A percentile compares a stretch with the other conserved stretches of the same genome.
Conservation (phyloP, 495 filamentous ascomycete species). For the Pseudoneurospora amorphoporcata region DNA sequence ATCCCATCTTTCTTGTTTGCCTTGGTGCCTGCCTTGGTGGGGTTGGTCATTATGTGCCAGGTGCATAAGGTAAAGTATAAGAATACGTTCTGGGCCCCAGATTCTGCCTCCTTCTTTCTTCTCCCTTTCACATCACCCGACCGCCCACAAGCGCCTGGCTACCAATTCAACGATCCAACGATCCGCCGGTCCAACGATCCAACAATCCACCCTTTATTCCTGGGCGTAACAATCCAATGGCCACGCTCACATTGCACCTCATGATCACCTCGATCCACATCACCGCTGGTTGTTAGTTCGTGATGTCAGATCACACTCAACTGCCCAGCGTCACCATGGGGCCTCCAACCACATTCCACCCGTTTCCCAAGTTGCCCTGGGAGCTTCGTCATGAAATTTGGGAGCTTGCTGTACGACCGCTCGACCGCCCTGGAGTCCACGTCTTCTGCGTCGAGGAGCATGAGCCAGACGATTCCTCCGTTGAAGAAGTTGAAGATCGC, state of each 20-base stretch:
- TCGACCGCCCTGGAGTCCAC: neutral
- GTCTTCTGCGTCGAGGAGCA: neutral
- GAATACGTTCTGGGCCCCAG: too few species aligned
- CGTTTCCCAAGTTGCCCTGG: neutral
- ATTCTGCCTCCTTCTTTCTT: too few species aligned
- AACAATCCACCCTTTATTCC: neutral
- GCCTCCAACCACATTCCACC: neutral
- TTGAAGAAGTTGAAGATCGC: neutral
- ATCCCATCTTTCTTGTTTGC: too few species aligned
- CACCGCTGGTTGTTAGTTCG: neutral
- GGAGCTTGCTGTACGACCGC: neutral
- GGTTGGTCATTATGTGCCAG: too few species aligned
- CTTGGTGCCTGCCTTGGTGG: too few species aligned
- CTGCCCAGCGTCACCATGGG: neutral
- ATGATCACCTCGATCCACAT: neutral
- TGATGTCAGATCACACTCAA: neutral
- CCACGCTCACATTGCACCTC: neutral
- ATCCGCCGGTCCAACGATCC: too few species aligned
- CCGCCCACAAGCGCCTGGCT: neutral
- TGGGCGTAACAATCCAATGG: neutral
- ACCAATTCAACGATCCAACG: too few species aligned
- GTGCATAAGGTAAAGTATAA: too few species aligned
- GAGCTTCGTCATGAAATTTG: neutral
- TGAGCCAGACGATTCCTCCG: neutral
- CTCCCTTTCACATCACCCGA: too few species aligned